Evolutionary conservation across 768 basidiomycete species (phyloP).

Genomic region (Daedaleopsis sinensis): DNA sequence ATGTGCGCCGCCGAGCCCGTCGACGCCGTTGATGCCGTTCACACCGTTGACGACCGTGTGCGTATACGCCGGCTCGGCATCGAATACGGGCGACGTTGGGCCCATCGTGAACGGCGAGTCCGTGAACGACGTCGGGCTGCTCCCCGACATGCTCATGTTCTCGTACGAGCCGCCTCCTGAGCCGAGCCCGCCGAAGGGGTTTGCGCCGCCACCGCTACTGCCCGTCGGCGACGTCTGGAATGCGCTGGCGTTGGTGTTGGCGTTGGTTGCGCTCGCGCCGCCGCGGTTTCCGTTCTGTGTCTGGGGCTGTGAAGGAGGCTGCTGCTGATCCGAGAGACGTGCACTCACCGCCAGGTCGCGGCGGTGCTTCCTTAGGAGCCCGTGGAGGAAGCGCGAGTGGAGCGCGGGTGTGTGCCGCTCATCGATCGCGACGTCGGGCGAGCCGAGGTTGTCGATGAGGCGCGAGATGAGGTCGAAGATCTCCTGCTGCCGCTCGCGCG

Average conservation of each 20-base stretch:
- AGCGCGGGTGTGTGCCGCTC: conserved; percentile 80
- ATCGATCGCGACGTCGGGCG: conserved; percentile 76
- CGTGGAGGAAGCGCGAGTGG: conserved; percentile 78
- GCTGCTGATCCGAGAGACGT: conserved; percentile 31
- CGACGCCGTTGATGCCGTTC: conserved; percentile 6
- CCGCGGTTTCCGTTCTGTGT: conserved; percentile 9
- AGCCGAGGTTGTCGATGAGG: conserved; percentile 72
- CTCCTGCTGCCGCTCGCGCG: conserved; percentile 64
- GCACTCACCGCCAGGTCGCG: conserved; percentile 65
- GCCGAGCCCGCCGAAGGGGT: conserved; percentile 9
- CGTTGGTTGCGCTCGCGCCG: background rate
- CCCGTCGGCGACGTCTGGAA: conserved; percentile 2
- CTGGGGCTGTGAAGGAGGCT: conserved; percentile 19
- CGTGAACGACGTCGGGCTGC: conserved; percentile 16
- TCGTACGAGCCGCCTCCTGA: conserved; percentile 7
- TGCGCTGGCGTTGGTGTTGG: background rate
- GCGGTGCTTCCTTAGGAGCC: conserved; percentile 71
- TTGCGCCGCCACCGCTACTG: background rate
- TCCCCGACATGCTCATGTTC: conserved; percentile 4
- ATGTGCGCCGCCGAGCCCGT: too few relatives aligned
- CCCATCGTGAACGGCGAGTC: conserved; percentile 13
- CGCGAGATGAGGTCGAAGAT: conserved; percentile 74
- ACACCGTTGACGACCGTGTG: conserved; percentile 41
- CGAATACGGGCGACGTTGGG: conserved; percentile 23
- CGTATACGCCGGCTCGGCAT: conserved; percentile 48